phyloP scores from a whole-genome alignment of 225 moss, liverwort and hornwort species.

The Pleurozium schreberi region DNA sequence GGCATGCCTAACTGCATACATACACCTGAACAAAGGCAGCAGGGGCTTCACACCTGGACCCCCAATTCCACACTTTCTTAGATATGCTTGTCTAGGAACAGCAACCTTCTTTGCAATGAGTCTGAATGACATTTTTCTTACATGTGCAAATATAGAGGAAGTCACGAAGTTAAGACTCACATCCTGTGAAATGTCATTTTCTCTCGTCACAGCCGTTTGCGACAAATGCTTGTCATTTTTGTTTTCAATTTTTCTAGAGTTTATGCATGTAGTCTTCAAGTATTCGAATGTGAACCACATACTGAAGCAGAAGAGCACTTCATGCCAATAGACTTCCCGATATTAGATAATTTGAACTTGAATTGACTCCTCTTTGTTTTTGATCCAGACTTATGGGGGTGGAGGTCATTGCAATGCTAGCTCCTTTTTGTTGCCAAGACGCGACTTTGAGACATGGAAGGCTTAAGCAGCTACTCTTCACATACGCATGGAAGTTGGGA shows the following conservation, averaged over 20 bases:
- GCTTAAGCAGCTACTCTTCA: not conserved
- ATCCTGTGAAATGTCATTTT: not conserved
- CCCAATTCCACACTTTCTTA: not conserved
- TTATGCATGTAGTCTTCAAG: not conserved
- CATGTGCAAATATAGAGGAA: not conserved
- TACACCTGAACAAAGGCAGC: not conserved
- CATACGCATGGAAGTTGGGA: not conserved
- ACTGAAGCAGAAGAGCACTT: not conserved
- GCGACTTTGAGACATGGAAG: constrained; percentile 56
- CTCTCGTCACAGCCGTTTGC: not conserved
- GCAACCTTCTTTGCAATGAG: not conserved
- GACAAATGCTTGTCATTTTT: not conserved
- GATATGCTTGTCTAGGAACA: not conserved
- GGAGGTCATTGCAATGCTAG: constrained; percentile 78
- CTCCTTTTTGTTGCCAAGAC: constrained; percentile 41
- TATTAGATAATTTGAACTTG: not conserved
- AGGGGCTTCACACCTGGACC: not conserved
- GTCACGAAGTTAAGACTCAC: not conserved
- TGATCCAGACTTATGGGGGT: constrained; percentile 57
- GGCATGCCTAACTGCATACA: constrained; percentile 1
- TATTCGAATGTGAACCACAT: not conserved
- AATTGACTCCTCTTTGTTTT: not conserved
- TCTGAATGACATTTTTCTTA: not conserved
- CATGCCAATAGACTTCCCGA: not conserved
- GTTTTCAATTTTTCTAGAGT: not conserved